A percentile compares a stretch with the other conserved stretches of the same genome.
These are phyloP conservation scores for Sporothrix dimorphospora DNA, from an alignment of 2,329 filamentous ascomycete genomes.

Conservation along the genomic window DNA sequence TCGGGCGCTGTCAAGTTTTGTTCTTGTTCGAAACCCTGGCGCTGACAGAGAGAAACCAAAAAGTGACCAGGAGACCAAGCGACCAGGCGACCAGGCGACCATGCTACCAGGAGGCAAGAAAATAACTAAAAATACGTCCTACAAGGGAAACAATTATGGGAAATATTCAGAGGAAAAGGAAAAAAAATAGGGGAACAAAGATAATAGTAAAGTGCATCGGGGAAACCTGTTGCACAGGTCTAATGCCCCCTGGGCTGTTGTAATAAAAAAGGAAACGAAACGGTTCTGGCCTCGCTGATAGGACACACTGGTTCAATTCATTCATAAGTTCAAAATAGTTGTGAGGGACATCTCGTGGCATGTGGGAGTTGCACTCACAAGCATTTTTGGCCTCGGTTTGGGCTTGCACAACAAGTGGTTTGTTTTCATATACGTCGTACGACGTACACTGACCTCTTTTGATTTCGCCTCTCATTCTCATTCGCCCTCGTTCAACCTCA, in stretches of 20 bases:
- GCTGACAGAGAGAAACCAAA: not conserved
- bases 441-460: not conserved
- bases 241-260: not conserved
- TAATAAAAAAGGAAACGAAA: not conserved
- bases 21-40: constrained; percentile 3
- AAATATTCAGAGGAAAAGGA: not conserved
- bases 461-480: not conserved
- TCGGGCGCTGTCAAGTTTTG: not conserved
- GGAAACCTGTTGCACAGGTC: not conserved
- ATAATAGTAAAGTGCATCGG: not conserved
- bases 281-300: not conserved
- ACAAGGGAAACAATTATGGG: no score
- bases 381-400: not conserved
- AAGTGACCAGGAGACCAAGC: not conserved
- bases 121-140: not conserved
- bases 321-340: no score
- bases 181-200: not conserved
- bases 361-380: no score
- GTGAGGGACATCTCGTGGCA: no score
- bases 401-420: not conserved
- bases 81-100: no score
- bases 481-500: not conserved
- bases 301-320: not conserved
- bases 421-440: not conserved
- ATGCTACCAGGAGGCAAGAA: not conserved